Base-by-base conservation (phyloP, 176 grass and related monocot genomes). In the Saccharum officinarum region DNA sequence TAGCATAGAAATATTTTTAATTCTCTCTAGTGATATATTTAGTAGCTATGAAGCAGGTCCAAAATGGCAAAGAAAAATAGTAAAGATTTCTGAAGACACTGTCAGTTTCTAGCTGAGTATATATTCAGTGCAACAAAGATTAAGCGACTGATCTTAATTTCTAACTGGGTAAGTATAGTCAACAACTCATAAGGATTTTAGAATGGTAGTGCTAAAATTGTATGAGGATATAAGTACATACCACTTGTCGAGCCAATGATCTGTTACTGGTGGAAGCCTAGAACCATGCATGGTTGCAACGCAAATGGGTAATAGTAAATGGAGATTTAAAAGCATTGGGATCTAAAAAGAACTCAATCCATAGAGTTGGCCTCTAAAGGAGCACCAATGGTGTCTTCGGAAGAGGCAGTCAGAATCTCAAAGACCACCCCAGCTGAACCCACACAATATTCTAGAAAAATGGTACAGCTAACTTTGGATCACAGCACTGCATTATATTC, bases 261-360 rank as follows among this genome's bases (percentile, higher is more conserved):
- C 64, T 63, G 50, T 44, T 82, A 49, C 33, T 25, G 15, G 71
- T 77, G 54, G 34, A 77, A 39, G 55, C 30, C 10, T 11, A 77
- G 42, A 67, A 72, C 3, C 34, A 79, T 78, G 67, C 47, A 67
- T 73, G 74, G 40, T 23, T 72, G 44, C 41, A 74, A 50, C 1
- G 4, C 63, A 69, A 76, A 78, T 89, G 86, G 37, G 36, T 62
- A 78, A 71, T 81, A 69, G 11, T 31, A 75, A 84, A 84, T 86
- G 57, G 77, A 74, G 78, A 12, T 90, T 89, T 90, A 73, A 89
- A 84, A 80, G 67, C 78, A 85, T 90, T 22, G 93, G 81, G 90
- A 90, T 92, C 87, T 78, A 78, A 92, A 92, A 92, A 86, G 14
- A 83, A 92, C 37, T 63, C 60, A 61, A 83, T 80, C 26, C 80